Evolutionary conservation across 768 basidiomycete genomes (phyloP), one percentile per base, ranked within the genome.

Genomic region (Leucocoprinus birnbaumii): DNA sequence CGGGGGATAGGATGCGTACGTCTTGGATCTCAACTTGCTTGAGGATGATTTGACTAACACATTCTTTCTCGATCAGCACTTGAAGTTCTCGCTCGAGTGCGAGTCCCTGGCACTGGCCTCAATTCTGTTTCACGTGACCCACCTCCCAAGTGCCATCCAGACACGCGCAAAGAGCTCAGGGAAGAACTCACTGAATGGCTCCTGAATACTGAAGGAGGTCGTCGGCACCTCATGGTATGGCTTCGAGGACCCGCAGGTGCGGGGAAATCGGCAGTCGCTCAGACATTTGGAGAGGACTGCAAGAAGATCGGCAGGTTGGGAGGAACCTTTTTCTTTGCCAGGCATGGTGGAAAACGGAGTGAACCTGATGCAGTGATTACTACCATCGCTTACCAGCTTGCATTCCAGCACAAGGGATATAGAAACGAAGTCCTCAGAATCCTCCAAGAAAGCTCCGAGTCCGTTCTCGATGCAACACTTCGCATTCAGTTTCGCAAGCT

Each of bases 281-380:
- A 55, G 37, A 59, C 53, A 4, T 16, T 59, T 22, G 48, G 42
- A 14, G 37, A 49, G 13, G 26, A 24, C 13, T 35, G 40, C 16
- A 2, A 11, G 0, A 19, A 51, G n/a, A 19, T 24, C 2, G 42
- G 48, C 10, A 8, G 24, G 0, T 38, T 59, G 3, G 58, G 58
- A 7, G 58, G 48, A 4, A 19, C 48, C 1, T 59, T 43, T 44
- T 59, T 59, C 42, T 51, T 54, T 21, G 51, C 53, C n/a, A n/a
- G n/a, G n/a, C 3, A 3, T 44, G n/a, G 7, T 25, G 9, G 25
- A 48, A 11, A 2, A n/a, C 45, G 35, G 3, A n/a, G 19, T 19
- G 24, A 46, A n/a, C 27, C 9, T 34, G 16, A 11, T 13, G 14
- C 7, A 40, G 3, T 57, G 34, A 35, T 57, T 14, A 27, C 50